Conservation (phyloP, 2,329 filamentous ascomycete species). For the Alternaria ethzedia region DNA sequence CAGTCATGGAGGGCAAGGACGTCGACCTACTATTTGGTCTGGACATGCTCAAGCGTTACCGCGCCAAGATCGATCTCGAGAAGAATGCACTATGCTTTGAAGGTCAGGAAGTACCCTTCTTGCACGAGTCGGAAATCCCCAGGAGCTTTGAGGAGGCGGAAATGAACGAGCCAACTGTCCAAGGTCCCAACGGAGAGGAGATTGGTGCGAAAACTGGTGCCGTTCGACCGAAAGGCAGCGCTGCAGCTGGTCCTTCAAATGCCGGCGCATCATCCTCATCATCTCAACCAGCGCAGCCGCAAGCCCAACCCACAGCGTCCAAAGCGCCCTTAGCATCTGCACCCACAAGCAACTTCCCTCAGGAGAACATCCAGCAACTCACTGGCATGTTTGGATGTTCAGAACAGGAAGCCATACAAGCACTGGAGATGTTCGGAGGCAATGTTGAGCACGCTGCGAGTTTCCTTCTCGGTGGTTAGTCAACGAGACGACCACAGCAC, state of each 20-base stretch:
- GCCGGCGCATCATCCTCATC: constrained; percentile 23
- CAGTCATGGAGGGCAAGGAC: constrained; percentile 98
- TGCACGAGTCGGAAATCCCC: constrained; percentile 94
- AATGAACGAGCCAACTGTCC: constrained; percentile 80
- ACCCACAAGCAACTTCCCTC: constrained; percentile 53
- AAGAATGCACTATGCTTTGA: constrained; percentile 88
- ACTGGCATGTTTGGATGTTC: constrained; percentile 75
- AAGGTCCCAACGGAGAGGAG: constrained; percentile 85
- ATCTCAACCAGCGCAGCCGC: constrained; percentile 13
- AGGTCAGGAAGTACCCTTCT: constrained; percentile 84
- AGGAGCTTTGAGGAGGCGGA: constrained; percentile 75
- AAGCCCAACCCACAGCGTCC: constrained; percentile 18
- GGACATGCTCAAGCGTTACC: constrained; percentile 96
- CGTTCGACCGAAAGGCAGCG: constrained; percentile 61
- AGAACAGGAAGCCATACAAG: constrained; percentile 76
- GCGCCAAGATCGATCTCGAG: constrained; percentile 87
- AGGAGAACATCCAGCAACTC: constrained; percentile 76
- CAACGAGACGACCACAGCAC: not conserved
- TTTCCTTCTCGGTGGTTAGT: constrained; percentile 64
- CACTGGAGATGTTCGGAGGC: constrained; percentile 80
- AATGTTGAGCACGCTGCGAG: constrained; percentile 89
- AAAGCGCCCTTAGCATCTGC: constrained; percentile 22
- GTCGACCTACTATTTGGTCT: constrained; percentile 92
- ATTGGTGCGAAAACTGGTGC: constrained; percentile 85
- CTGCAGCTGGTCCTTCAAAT: constrained; percentile 34